A percentile compares a stretch with the other conserved stretches of the same genome.
Conservation (phyloP, 148 eudicot species). For the Cornus controversa region DNA sequence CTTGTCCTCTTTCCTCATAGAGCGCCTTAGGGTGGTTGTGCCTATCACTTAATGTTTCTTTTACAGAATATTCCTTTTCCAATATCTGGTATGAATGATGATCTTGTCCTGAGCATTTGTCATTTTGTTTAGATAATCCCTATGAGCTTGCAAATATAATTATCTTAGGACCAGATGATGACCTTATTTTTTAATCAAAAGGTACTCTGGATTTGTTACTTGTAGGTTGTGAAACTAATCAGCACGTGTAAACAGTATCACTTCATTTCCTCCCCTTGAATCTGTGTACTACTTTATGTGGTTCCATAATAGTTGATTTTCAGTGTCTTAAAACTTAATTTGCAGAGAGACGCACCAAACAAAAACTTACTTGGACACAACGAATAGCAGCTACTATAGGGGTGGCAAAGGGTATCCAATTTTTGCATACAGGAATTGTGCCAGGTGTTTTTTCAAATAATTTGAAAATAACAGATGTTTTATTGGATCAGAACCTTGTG, state of each 20-base stretch:
- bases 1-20: not conserved
- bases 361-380: constrained; percentile 70
- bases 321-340: constrained; percentile 2
- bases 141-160: not conserved
- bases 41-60: not conserved
- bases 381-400: constrained; percentile 82
- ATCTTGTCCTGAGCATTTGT: not conserved
- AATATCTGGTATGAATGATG: too few species aligned
- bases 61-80: not conserved
- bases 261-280: not conserved
- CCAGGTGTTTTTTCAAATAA: constrained; percentile 76
- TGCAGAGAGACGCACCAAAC: constrained; percentile 45
- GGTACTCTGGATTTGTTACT: not conserved
- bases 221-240: not conserved
- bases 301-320: not conserved
- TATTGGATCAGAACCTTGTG: constrained; percentile 70
- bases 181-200: not conserved
- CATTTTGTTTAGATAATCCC: not conserved
- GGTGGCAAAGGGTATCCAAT: constrained; percentile 84
- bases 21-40: too few species aligned
- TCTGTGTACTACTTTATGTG: too few species aligned
- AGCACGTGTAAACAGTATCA: too few species aligned
- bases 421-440: constrained; percentile 76
- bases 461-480: constrained; percentile 73
- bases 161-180: not conserved